Evolutionary conservation across 2,329 filamentous ascomycete genomes (phyloP).

Genomic region (Furcasterigmium sp.): DNA sequence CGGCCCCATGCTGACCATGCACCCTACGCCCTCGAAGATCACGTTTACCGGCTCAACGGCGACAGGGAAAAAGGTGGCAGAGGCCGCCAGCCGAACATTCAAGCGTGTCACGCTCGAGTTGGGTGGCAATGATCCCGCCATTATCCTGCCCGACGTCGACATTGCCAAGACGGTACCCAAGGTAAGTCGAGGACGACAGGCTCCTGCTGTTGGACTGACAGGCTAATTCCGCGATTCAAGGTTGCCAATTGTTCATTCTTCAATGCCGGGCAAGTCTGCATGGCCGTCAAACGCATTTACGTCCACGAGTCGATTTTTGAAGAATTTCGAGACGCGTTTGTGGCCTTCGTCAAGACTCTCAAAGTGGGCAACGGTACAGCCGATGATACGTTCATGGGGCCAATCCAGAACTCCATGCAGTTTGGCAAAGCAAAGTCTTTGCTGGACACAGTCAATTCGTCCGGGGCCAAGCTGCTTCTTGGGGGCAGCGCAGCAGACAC

Average conservation of each 20-base stretch:
- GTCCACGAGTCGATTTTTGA: conserved; percentile 46
- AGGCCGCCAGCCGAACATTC: conserved; percentile 42
- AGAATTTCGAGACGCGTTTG: conserved; percentile 13
- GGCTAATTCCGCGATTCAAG: no score
- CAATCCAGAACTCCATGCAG: conserved; percentile 61
- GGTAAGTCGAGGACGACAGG: no score
- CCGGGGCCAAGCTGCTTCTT: conserved; percentile 6
- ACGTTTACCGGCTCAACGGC: conserved; percentile 57
- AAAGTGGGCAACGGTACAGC: conserved; percentile 6
- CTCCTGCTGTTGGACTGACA: no score
- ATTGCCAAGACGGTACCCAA: conserved; percentile 23
- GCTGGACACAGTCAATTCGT: conserved; percentile 7
- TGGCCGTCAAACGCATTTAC: conserved; percentile 44
- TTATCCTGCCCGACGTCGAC: conserved; percentile 53
- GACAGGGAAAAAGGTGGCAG: conserved; percentile 57
- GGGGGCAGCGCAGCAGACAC: no score
- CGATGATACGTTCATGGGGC: conserved; percentile 33
- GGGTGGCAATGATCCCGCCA: conserved; percentile 57
- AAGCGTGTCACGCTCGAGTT: conserved; percentile 60
- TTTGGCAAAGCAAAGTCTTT: conserved; percentile 35
- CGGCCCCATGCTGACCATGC: conserved; percentile 51
- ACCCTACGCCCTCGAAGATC: conserved; percentile 58
- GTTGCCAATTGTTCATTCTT: conserved; percentile 48
- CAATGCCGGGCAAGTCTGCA: conserved; percentile 41
- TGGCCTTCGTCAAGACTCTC: conserved; percentile 7